Conservation (phyloP, 331 rosid species). For the Saraca asoca region DNA sequence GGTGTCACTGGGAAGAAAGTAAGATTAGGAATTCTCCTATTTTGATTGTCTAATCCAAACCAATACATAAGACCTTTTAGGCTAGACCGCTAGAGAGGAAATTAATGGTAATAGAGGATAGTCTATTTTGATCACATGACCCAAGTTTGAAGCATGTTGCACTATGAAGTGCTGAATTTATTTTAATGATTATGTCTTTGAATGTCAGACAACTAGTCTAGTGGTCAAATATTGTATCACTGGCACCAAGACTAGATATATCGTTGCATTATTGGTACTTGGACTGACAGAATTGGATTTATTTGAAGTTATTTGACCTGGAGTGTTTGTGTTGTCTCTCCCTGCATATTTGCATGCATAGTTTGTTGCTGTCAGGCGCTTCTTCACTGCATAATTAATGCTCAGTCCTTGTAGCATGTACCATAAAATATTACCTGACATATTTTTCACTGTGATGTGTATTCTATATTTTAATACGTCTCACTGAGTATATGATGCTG, state of each 20-base stretch:
- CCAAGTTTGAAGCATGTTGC: not conserved
- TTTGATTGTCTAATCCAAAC: not conserved
- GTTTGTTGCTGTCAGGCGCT: conserved; percentile 15
- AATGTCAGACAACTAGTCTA: not conserved
- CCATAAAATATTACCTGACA: not conserved
- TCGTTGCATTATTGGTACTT: not conserved
- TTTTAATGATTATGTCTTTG: not conserved
- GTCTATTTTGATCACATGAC: no score
- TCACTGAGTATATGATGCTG: not conserved
- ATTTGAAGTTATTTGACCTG: conserved; percentile 24
- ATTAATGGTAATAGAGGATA: no score
- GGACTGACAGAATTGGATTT: conserved; percentile 2
- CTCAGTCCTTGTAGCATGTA: conserved; percentile 2
- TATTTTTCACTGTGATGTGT: not conserved
- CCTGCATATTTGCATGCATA: conserved; percentile 10
- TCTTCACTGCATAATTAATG: not conserved
- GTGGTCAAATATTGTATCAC: not conserved
- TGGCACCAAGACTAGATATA: not conserved
- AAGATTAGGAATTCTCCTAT: not conserved
- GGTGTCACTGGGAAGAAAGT: not conserved
- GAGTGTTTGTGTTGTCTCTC: not conserved
- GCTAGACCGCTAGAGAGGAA: no score
- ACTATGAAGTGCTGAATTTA: not conserved
- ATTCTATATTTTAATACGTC: not conserved
- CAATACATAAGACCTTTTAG: no score